These are phyloP conservation scores for Tolypocladium album DNA, from an alignment of 2,329 filamentous ascomycete species.

Conservation along the genomic window DNA sequence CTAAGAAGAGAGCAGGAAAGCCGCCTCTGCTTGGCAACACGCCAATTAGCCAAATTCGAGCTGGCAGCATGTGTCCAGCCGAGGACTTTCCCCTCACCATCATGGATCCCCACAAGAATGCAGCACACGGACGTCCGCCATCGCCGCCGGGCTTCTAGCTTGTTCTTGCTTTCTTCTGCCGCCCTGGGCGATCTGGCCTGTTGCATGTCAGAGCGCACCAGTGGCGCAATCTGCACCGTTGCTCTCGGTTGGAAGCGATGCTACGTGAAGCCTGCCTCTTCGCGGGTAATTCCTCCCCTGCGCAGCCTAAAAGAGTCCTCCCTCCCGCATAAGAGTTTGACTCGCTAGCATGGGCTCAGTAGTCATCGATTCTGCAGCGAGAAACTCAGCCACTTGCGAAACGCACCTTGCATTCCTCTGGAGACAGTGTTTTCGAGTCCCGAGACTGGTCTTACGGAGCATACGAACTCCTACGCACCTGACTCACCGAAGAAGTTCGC, in stretches of 20 bases:
- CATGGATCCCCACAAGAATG: background rate
- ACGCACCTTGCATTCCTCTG: background rate
- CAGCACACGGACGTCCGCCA: background rate
- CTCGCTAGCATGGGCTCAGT: background rate
- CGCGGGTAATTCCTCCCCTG: background rate
- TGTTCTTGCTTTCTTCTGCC: background rate
- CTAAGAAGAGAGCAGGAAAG: background rate
- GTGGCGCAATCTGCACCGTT: background rate
- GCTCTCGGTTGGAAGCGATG: background rate
- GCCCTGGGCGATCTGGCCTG: background rate
- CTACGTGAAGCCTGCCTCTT: background rate
- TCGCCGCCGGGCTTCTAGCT: background rate
- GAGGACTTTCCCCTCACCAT: background rate
- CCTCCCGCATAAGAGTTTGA: background rate
- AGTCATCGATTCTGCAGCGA: background rate
- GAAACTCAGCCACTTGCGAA: background rate
- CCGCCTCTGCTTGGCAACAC: background rate
- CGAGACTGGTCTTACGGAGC: background rate
- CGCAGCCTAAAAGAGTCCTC: background rate
- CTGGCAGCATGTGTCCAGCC: background rate
- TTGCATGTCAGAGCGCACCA: background rate
- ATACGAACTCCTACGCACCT: background rate
- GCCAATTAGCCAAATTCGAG: background rate
- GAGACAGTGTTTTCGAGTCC: background rate
- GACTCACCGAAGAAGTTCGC: background rate